These are phyloP conservation scores for Byssoonygena ceratinophila DNA, from an alignment of 2,329 filamentous ascomycete genomes.

Conservation along the genomic window DNA sequence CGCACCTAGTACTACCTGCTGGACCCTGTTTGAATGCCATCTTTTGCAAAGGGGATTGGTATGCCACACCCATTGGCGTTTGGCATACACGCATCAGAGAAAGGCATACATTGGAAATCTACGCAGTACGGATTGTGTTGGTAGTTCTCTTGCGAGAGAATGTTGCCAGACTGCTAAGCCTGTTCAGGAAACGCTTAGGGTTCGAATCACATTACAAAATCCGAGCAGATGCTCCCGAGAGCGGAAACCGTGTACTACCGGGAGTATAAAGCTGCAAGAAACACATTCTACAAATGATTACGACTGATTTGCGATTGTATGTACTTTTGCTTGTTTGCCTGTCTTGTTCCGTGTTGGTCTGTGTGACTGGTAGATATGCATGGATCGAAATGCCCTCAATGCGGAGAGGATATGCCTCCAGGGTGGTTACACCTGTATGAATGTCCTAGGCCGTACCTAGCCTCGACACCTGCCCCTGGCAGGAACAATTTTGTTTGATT, in stretches of 20 bases:
- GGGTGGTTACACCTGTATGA: too few relatives aligned
- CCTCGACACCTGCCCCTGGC: too few relatives aligned
- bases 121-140: conserved; percentile 49
- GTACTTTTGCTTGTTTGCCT: too few relatives aligned
- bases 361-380: too few relatives aligned
- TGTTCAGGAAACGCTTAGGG: conserved; percentile 44
- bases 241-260: conserved; percentile 19
- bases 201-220: conserved; percentile 39
- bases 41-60: too few relatives aligned
- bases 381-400: too few relatives aligned
- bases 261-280: not conserved
- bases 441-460: too few relatives aligned
- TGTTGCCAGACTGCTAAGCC: conserved; percentile 43
- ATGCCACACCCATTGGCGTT: conserved; percentile 53
- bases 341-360: too few relatives aligned
- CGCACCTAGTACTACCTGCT: conserved; percentile 49
- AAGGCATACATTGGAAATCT: conserved; percentile 47
- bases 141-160: conserved; percentile 45
- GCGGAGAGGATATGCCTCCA: too few relatives aligned
- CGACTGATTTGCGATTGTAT: too few relatives aligned
- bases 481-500: too few relatives aligned
- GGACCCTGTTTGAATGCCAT: conserved; percentile 55
- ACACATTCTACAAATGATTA: too few relatives aligned
- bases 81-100: conserved; percentile 52
- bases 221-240: conserved; percentile 39